phyloP scores from a whole-genome alignment of 305 asterid genomes.

The Solanum hybrid region DNA sequence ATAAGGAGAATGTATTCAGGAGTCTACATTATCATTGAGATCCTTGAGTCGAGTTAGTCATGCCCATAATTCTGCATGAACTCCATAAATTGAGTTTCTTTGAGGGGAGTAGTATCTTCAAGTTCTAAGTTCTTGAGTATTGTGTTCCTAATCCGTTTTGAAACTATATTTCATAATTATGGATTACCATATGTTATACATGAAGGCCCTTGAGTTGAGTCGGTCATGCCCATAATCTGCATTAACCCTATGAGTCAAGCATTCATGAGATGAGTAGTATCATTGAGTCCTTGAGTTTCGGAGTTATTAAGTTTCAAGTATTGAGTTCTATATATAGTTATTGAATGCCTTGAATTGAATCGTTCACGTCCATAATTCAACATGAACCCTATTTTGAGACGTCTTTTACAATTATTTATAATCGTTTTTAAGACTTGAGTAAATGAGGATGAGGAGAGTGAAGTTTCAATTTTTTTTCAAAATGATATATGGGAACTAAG shows the following conservation, averaged over 20 bases:
- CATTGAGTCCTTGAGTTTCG: not conserved
- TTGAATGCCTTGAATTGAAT: not conserved
- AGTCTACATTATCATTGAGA: no score
- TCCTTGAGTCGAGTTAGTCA: not conserved
- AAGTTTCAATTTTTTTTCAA: not conserved
- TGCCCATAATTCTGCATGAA: not conserved
- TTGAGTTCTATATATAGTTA: no score
- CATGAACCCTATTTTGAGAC: not conserved
- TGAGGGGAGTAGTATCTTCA: not conserved
- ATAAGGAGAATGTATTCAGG: not conserved
- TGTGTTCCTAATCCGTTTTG: not conserved
- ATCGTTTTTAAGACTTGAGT: no score
- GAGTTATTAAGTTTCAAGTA: not conserved
- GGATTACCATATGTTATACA: not conserved
- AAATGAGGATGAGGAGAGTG: not conserved
- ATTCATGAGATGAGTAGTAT: not conserved
- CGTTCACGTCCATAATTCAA: not conserved
- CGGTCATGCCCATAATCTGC: not conserved
- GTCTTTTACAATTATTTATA: not conserved
- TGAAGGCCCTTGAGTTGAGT: not conserved
- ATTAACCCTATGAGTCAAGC: not conserved
- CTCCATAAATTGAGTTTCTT: not conserved
- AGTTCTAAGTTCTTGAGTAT: not conserved
- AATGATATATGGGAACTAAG: not conserved
- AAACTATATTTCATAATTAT: not conserved